Evolutionary conservation across 495 filamentous ascomycete genomes (phyloP), one percentile per base, ranked within the genome.

Genomic region (Trichocladium uniseriatum): DNA sequence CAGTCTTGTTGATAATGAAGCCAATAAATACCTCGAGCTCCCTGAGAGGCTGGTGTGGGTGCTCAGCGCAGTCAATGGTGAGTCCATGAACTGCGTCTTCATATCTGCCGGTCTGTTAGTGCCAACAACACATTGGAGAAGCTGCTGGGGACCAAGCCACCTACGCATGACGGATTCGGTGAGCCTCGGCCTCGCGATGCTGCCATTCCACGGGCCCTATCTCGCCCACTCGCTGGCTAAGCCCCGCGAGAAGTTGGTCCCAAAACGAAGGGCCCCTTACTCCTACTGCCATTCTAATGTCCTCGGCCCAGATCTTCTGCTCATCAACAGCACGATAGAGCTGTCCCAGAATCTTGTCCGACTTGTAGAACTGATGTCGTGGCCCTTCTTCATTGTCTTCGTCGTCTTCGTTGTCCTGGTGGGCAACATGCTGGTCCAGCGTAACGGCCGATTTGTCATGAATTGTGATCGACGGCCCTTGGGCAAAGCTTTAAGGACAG

Each of bases 21-120:
- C 87, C 86, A 27, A 78, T 73, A 60, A 90, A 87, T 19, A 86
- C 84, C 66, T 94, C 88, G 10, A 83, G 61, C 59, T 94, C 88
- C 3, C 64, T 77, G 10, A 94, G 68, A 0, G 70, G 71, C 21
- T 77, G 69, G 34, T 58, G 61, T 0, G 79, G 77, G 24, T 82
- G 73, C 3, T 80, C 74, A 0, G 78, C 79, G 58, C 77, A 81
- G 2, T 72, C 58, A 31, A 68, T 62, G 72, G 83, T 84, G 5
- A 75, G 68, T 18, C 70, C 68, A 9, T 62, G 51, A 0, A 94
- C 63, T 35, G 63, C 69, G 10, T 81, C 76, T 52, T 89, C 79
- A 60, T 90, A 94, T 10, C 82, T 86, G 38, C n/a, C n/a, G n/a
- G n/a, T 48, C 1, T 31, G 31, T 8, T 14, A 21, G 24, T 41